Base-by-base conservation (phyloP, 441 rosid genomes). In the Gossypium davidsonii region DNA sequence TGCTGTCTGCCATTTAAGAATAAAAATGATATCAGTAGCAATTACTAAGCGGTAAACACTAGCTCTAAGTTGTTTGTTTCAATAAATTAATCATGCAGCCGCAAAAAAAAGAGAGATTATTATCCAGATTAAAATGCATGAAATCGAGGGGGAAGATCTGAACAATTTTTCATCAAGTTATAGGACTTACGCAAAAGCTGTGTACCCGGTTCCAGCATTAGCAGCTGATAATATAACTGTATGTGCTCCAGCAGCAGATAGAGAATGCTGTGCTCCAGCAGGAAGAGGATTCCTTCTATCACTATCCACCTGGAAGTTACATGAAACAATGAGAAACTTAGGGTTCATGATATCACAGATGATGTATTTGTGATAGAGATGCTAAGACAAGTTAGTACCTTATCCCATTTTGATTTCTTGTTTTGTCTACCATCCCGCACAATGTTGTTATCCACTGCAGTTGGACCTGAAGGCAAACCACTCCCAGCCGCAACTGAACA, bases 321-420 rank as follows among this genome's bases (percentile, higher is more conserved):
- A 59, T 15, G 23, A 21, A 60, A 60, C 65, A 60, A 15, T 26
- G 46, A 53, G n/a, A 58, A 14, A 28, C 46, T 44, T 48, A 63
- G 17, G 62, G 58, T 48, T 73, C 11, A 42, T 60, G 53, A 26
- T 62, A 75, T 51, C 63, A 11, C 34, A 21, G 58, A 37, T 17
- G 67, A 56, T 59, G 56, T 26, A 11, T 26, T 2, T 2, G 25
- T 8, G 73, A 51, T 71, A 60, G 57, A 73, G 64, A 67, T 55
- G 25, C 72, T 74, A 37, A 66, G 12, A 64, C 34, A 68, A 58
- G 26, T 15, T 20, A 69, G 56, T 78, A 94, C 97, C 97, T 91
- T 93, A 78, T 91, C 99, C 99, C 99, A 95, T 80, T 95, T 91
- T 48, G 99, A 93, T 78, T 89, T 95, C 86, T 93, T 93, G 85